Base-by-base conservation (phyloP, 2,329 filamentous ascomycete genomes). In the Colletotrichum abscissum region DNA sequence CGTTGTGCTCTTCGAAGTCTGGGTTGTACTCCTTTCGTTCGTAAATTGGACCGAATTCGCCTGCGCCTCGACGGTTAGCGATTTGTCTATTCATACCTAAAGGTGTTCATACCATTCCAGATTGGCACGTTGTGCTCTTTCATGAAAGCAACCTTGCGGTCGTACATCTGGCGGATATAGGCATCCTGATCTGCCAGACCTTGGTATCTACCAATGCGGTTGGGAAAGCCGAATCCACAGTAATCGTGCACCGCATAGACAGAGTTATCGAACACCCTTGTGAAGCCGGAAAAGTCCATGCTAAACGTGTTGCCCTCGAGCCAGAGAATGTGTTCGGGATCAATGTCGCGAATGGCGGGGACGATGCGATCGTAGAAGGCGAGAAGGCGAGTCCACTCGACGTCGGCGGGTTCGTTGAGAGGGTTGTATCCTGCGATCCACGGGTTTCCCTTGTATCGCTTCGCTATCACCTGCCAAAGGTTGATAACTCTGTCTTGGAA, bases 221-320 rank as follows among this genome's bases (percentile, higher is more conserved):
- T 72, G 3, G 77, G 86, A 72, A 88, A 88, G 0, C 86, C 86
- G 77, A 84, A 84, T 46, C 79, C 75, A 28, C 81, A 81, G 75
- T 88, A 88, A 69, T 88, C 86, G 74, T 88, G 86, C n/a, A 87
- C 77, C 1, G 84, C 81, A 74, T 87, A 88, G 1, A 86, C 86
- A 5, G 81, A 78, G 67, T 84, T 84, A 72, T 82, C 82, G 28
- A 77, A 72, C 2, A 75, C 72, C 9, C 52, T 65, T 7, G 75
- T 67, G 64, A 82, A 82, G 65, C 76, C 76, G 63, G 79, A 81
- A 74, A 79, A 82, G 68, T 86, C 82, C 73, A 84, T 84, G n/a
- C 84, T 81, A 63, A 84, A 86, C 1, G 84, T 86, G 70, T 76
- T 76, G 22, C 84, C 84, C 63, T 86, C 85, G 14, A 86, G 77